Evolutionary conservation across 2,329 filamentous ascomycete species (phyloP).

Genomic region (Colletotrichum theobromicola): DNA sequence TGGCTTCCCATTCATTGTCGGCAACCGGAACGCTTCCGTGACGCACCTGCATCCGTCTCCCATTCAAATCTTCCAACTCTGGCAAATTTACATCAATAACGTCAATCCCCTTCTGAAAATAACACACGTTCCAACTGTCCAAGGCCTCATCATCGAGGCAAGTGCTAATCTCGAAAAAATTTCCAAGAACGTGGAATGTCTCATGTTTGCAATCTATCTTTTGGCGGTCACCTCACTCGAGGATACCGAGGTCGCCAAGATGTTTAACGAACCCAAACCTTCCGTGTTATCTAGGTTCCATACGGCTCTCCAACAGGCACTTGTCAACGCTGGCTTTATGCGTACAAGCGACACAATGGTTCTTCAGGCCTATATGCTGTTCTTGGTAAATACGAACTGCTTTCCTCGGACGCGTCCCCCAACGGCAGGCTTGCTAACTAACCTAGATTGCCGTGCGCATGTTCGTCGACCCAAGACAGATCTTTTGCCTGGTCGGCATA

Average conservation of each 20-base stretch:
- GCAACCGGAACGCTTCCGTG: slow-evolving; percentile 46
- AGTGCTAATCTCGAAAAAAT: slow-evolving; percentile 60
- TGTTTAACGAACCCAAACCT: slow-evolving; percentile 58
- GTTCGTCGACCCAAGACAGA: slow-evolving; percentile 63
- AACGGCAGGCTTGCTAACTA: neutral
- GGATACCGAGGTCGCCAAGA: slow-evolving; percentile 55
- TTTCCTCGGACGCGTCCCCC: neutral
- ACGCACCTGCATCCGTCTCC: slow-evolving; percentile 56
- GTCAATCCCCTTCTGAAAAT: slow-evolving; percentile 73
- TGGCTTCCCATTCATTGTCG: slow-evolving; percentile 63
- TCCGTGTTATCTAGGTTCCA: slow-evolving; percentile 59
- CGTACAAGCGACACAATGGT: slow-evolving; percentile 68
- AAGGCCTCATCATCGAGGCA: slow-evolving; percentile 68
- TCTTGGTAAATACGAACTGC: slow-evolving; percentile 55
- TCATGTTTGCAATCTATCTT: slow-evolving; percentile 72
- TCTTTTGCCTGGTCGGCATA: slow-evolving; percentile 68
- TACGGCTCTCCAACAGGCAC: slow-evolving; percentile 65
- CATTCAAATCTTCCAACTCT: slow-evolving; percentile 67
- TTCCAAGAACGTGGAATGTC: slow-evolving; percentile 62
- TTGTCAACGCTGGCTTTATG: slow-evolving; percentile 72
- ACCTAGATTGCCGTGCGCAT: slow-evolving; percentile 51
- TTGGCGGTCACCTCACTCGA: slow-evolving; percentile 63
- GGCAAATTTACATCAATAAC: slow-evolving; percentile 74
- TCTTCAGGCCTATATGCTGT: slow-evolving; percentile 71
- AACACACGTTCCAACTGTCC: slow-evolving; percentile 69